Conservation (phyloP, 2,329 filamentous ascomycete genomes). For the Alternaria angustiovoidea region DNA sequence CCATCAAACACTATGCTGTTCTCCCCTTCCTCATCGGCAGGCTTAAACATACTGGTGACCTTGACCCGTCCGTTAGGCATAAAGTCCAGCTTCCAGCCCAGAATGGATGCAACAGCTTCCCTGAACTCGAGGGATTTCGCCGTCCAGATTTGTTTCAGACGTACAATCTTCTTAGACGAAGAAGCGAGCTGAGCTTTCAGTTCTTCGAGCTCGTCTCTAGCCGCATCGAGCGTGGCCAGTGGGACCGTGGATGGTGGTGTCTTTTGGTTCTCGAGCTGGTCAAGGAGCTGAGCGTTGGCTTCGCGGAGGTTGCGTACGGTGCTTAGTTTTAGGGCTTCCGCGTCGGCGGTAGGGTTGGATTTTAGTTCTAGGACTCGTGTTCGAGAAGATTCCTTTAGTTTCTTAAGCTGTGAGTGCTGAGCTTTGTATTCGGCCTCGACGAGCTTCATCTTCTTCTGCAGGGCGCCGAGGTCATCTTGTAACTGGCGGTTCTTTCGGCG, state of each 20-base stretch:
- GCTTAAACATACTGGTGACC: slow-evolving; percentile 85
- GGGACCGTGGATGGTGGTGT: slow-evolving; percentile 68
- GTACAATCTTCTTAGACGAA: slow-evolving; percentile 79
- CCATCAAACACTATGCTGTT: slow-evolving; percentile 83
- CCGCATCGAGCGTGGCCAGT: slow-evolving; percentile 75
- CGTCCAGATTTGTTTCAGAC: slow-evolving; percentile 91
- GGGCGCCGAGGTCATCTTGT: slow-evolving; percentile 76
- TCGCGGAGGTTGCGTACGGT: slow-evolving; percentile 79
- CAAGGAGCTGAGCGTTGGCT: slow-evolving; percentile 84
- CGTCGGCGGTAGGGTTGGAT: slow-evolving; percentile 89
- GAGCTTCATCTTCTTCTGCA: slow-evolving; percentile 74
- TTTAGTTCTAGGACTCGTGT: slow-evolving; percentile 86
- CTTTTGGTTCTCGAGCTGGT: slow-evolving; percentile 67
- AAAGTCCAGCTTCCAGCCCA: slow-evolving; percentile 95
- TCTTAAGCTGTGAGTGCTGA: slow-evolving; percentile 74
- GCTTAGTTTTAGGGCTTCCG: slow-evolving; percentile 81
- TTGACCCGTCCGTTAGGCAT: slow-evolving; percentile 97
- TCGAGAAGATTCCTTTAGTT: slow-evolving; percentile 71
- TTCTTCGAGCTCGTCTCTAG: slow-evolving; percentile 77
- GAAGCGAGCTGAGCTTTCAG: slow-evolving; percentile 60
- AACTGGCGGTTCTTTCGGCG: slow-evolving; percentile 87
- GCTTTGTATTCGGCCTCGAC: slow-evolving; percentile 80
- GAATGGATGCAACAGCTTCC: slow-evolving; percentile 87
- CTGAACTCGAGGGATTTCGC: slow-evolving; percentile 94
- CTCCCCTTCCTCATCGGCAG: slow-evolving; percentile 66